Base-by-base conservation (phyloP, 768 basidiomycete genomes). In the Dentipellis sp. region DNA sequence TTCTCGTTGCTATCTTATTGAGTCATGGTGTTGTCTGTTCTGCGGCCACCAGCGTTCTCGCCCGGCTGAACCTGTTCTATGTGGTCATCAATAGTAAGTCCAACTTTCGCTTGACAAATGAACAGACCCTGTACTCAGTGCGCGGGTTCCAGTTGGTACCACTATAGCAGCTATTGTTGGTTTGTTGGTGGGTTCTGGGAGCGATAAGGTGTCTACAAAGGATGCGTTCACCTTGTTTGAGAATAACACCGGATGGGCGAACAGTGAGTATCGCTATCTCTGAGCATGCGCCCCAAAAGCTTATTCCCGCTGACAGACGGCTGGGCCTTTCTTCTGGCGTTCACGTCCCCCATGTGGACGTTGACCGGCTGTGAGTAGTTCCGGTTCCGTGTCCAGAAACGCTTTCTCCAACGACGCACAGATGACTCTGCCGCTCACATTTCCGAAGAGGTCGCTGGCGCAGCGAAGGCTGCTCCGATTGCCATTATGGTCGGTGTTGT, bases 341-440 rank as follows among this genome's bases (percentile, higher is more conserved):
- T 88, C 64, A 86, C 84, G 0, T 74, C 86, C 1, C 83, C 85
- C 0, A 88, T 88, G 86, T 88, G 86, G 86, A 86, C 84, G 3
- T 68, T 88, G 55, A 88, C 86, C 2, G 86, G 86, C 58, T 88
- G 86, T 86, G 54, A 62, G 83, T 68, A 22, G 5, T 40, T 45
- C 19, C 36, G 16, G 5, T 9, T 14, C 47, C 58, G 2, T 4
- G 3, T 19, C 52, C 3, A 21, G 49, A 17, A 14, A 19, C 21
- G 9, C 9, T 16, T 17, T 29, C 39, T 55, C 21, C 29, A 14
- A n/a, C 19, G 59, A 57, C 52, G 42, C 58, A 12, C 59, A 87
- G 86, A 88, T 59, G 86, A 88, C 63, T 88, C 86, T 37, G 86
- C 86, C 6, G 84, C 83, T 23, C 86, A 88, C 60, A 82, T 88